Percentiles rank a stretch among this genome's conserved stretches.
Evolutionary conservation across 2,329 filamentous ascomycete genomes (phyloP).

Genomic region (Elsinoe ampelina): DNA sequence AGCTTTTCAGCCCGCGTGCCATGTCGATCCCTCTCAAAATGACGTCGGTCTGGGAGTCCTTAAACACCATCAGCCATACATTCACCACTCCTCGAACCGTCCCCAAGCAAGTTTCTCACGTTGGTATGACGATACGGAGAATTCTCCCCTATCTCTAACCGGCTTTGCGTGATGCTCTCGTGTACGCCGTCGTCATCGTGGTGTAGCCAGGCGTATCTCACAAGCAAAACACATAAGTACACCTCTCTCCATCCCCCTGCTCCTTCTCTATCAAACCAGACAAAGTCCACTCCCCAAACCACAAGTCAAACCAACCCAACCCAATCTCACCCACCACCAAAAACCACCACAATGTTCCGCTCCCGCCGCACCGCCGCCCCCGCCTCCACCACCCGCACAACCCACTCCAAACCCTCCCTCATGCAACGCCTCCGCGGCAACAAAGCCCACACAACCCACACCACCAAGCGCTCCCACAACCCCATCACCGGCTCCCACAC

Average conservation of each 20-base stretch:
- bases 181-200: background rate
- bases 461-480: slow-evolving; percentile 37
- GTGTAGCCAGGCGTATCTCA: background rate
- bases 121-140: slow-evolving; percentile 11
- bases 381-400: slow-evolving; percentile 22
- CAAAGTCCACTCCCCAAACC: background rate
- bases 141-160: slow-evolving; percentile 8
- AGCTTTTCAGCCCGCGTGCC: slow-evolving; percentile 6
- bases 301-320: background rate
- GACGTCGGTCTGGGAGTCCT: slow-evolving; percentile 4
- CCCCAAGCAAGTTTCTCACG: slow-evolving; percentile 5
- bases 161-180: background rate
- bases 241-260: background rate
- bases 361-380: slow-evolving; percentile 11
- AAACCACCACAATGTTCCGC: slow-evolving; percentile 1
- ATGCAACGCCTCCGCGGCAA: slow-evolving; percentile 45
- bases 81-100: background rate
- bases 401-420: slow-evolving; percentile 41
- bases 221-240: background rate
- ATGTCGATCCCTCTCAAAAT: slow-evolving; percentile 5
- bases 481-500: slow-evolving; percentile 33
- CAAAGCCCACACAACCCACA: slow-evolving; percentile 33
- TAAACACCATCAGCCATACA: slow-evolving; percentile 5
- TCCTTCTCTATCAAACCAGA: background rate
- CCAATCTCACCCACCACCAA: background rate